Evolutionary conservation across 108 stramenopile species (phyloP), one percentile per base, ranked within the genome.

Genomic region (Pseudonitzschia multiseries): DNA sequence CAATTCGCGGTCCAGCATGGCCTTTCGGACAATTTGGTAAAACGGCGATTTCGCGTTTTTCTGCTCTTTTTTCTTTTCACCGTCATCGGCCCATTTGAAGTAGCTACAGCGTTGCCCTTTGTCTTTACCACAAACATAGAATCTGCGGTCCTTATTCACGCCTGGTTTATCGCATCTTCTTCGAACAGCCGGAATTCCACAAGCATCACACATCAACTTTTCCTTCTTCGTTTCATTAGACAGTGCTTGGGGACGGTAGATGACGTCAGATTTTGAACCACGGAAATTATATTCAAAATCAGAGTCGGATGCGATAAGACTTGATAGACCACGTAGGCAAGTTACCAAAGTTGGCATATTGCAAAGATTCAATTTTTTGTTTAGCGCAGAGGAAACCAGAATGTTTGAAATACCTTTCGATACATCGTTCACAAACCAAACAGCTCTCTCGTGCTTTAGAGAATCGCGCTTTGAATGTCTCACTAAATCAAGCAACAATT

Each of bases 111-210:
- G 72, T 27, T 84, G 65, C 13, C 81, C 81, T 48, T 86, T 61
- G 27, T 90, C 85, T 57, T 86, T 82, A 20, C 93, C 90, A 61
- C 93, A 94, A 27, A 94, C 93, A 73, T 94, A 92, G 69, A 94
- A 94, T 41, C 90, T 73, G 27, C 87, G 77, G 63, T 90, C 85
- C 50, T 88, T 91, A 77, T 90, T 80, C 50, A 71, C 83, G 2
- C 93, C 93, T 59, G 78, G 74, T 20, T 79, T 77, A 59, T 83
- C 48, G 41, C 73, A 87, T 43, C 89, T 77, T 33, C 92, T 61
- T 41, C 92, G 57, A 6, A 91, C 92, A 53, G 92, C 92, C 42
- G 89, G 88, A 59, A 92, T 81, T 29, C 83, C 74, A 69, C 91
- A 89, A 12, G 69, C 71, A 29, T 87, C 77, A 63, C 92, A 93